phyloP scores from a whole-genome alignment of 2,329 filamentous ascomycete species.

The Ampelomyces quisqualis region DNA sequence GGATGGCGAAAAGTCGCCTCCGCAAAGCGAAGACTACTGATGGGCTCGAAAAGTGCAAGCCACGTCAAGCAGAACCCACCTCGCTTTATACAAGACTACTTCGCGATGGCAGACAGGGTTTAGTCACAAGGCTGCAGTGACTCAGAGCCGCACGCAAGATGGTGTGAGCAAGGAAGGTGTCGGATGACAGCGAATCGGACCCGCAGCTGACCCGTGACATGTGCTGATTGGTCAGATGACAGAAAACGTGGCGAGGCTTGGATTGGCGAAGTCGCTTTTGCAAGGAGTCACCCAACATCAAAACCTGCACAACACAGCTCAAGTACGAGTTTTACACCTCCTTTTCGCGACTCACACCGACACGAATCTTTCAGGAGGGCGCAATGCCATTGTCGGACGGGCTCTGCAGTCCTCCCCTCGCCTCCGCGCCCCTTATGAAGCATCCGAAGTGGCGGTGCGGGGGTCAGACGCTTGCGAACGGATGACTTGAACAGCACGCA shows the following conservation, averaged over 20 bases:
- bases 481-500: background rate
- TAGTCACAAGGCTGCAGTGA: constrained; percentile 40
- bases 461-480: background rate
- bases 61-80: constrained; percentile 15
- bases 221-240: constrained; percentile 31
- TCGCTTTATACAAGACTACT: constrained; percentile 31
- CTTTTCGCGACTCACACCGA: constrained; percentile 16
- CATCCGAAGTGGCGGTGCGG: constrained; percentile 1
- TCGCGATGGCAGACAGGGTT: constrained; percentile 21
- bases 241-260: constrained; percentile 25
- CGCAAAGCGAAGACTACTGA: constrained; percentile 32
- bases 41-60: constrained; percentile 19
- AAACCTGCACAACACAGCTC: constrained; percentile 14
- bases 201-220: constrained; percentile 20
- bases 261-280: constrained; percentile 21
- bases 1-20: constrained; percentile 31
- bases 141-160: constrained; percentile 36
- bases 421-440: background rate
- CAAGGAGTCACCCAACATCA: constrained; percentile 26
- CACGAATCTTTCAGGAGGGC: constrained; percentile 6
- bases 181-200: constrained; percentile 21
- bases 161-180: constrained; percentile 26
- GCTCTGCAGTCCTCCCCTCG: constrained; percentile 1
- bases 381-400: constrained; percentile 2
- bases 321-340: constrained; percentile 13